Percentiles rank a stretch among this genome's conserved stretches.
Conservation (phyloP, 169 alveolate genomes). For the Miamiensis avidus region DNA sequence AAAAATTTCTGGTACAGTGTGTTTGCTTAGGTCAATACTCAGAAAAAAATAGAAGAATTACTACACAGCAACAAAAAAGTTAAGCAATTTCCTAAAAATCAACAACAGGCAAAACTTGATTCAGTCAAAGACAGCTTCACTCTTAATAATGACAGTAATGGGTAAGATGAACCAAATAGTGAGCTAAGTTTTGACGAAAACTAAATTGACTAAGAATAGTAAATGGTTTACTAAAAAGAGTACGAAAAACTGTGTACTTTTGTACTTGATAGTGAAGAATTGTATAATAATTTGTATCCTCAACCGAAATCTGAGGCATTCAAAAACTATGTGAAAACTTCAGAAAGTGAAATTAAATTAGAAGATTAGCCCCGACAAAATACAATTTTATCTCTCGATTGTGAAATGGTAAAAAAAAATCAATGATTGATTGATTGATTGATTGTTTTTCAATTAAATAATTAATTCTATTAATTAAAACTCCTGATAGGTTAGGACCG, state of each 20-base stretch:
- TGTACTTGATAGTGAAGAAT: slow-evolving; percentile 2
- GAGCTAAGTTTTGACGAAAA: not conserved
- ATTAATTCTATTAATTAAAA: too few relatives aligned
- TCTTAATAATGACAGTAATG: not conserved
- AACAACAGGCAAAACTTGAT: not conserved
- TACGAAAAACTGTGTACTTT: not conserved
- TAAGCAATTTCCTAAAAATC: not conserved
- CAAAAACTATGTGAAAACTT: slow-evolving; percentile 5
- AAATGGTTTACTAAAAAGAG: not conserved
- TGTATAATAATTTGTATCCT: slow-evolving; percentile 1
- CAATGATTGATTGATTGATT: not conserved
- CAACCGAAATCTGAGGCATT: slow-evolving; percentile 22
- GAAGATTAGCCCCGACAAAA: not conserved
- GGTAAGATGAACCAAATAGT: not conserved
- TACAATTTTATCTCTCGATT: slow-evolving; percentile 35
- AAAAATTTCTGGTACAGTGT: not conserved
- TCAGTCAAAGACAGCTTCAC: not conserved
- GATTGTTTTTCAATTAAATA: not conserved
- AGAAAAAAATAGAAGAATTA: not conserved
- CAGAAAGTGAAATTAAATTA: not conserved
- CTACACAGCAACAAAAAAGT: not conserved
- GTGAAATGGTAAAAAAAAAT: slow-evolving; percentile 34
- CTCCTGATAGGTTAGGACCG: slow-evolving; percentile 16
- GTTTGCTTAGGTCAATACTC: not conserved
- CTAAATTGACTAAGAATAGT: not conserved